Base-by-base conservation (phyloP, 2,329 filamentous ascomycete species). In the Penicillium sp. region DNA sequence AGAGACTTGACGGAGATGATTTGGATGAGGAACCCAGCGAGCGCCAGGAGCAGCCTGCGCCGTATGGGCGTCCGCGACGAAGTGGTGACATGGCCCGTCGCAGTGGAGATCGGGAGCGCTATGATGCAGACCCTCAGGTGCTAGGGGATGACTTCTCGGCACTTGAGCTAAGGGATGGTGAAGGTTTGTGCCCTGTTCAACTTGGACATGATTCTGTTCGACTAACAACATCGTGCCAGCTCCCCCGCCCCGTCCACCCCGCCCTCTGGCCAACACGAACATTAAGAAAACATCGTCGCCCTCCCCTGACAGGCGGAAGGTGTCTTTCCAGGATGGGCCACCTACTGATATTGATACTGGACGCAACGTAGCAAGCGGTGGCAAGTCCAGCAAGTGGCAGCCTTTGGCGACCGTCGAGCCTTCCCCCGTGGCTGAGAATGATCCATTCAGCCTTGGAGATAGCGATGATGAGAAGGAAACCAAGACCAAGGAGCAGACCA, bases 381-480 rank as follows among this genome's bases (percentile, higher is more conserved):
- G 79, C 63, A 95, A 92, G 78, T 77, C 85, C 46, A 97, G 93
- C 83, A 99, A 99, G 79, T 99, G 95, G 95, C 93, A 99, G 75
- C 93, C 95, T 10, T 79, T 99, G 66, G 91, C 93, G 13, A 84
- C 88, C 0, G 87, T 97, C 14, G 90, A 96, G 62, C 91, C 93
- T 1, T 88, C 85, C 61, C 93, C 93, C 14, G 89, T 96, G 60
- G 83, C 84, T 19, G 92, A 98, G 65, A 93, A 96, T 67, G 95
- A 99, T 70, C 95, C 95, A 0, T 99, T 99, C 78, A 97, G 92
- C 69, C 83, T 99, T 14, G 95, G 95, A 5, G 93, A 98, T 67
- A 96, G 91, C 69, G 93, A 98, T 65, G 93, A 96, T 65, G 95
- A 99, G 75, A 89, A 89, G 65, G 90, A 93, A 52, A 76, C 80